These are phyloP conservation scores for Flueggea neowawraea DNA, from an alignment of 441 rosid species.

Conservation along the genomic window DNA sequence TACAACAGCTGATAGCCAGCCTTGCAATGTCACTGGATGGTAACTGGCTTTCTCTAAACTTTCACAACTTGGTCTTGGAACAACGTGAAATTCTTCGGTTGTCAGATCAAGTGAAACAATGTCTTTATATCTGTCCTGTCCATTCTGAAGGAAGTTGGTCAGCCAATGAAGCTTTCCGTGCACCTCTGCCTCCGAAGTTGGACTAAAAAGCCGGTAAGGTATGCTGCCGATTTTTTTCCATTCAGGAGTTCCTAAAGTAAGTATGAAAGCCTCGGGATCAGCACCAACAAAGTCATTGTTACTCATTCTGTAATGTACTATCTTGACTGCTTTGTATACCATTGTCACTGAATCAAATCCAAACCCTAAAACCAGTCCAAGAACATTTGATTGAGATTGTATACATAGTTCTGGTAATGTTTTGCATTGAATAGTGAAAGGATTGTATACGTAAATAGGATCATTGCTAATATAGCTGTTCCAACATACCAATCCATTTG, in stretches of 20 bases:
- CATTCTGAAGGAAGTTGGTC: background rate
- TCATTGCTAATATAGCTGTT: constrained; percentile 7
- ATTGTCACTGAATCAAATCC: constrained; percentile 8
- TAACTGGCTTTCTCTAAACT: background rate
- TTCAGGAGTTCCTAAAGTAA: background rate
- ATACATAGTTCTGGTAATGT: constrained; percentile 5
- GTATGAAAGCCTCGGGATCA: constrained; percentile 9
- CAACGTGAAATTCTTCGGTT: constrained; percentile 9
- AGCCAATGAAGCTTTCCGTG: constrained; percentile 17
- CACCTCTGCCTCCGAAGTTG: constrained; percentile 16
- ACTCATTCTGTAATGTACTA: constrained; percentile 1
- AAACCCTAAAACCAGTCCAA: constrained; percentile 17
- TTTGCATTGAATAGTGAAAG: constrained; percentile 7
- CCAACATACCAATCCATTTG: constrained; percentile 17
- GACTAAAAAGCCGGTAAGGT: constrained; percentile 5
- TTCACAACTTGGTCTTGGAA: constrained; percentile 6
- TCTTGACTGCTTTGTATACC: constrained; percentile 12
- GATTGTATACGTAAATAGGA: constrained; percentile 16
- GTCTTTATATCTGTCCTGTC: background rate
- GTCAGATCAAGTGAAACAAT: constrained; percentile 13
- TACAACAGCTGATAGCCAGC: constrained; percentile 10
- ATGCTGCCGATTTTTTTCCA: constrained; percentile 12
- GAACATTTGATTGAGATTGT: background rate
- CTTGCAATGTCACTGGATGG: constrained; percentile 9
- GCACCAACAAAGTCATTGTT: constrained; percentile 8